Evolutionary conservation across 768 basidiomycete species (phyloP), one percentile per base, ranked within the genome.

Genomic region (Mycena olivaceomarginata): DNA sequence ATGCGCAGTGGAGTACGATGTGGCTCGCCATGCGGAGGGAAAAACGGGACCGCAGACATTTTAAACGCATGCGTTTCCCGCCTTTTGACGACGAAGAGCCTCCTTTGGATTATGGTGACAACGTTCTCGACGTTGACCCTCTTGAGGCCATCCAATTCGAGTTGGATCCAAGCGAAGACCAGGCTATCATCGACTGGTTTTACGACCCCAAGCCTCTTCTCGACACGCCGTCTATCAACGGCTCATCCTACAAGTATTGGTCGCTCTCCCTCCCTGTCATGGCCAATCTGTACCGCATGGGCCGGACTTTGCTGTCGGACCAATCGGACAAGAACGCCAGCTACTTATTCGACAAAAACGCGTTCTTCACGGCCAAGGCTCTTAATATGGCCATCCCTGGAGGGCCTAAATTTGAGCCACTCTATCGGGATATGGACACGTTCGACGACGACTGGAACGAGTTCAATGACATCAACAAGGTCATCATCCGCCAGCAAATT

Each of bases 361-460:
- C 96, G 0, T 99, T 99, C 89, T 99, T 99, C 87, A 97, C 98
- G 2, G 98, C 98, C 41, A 99, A 99, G 87, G 97, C 97, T 16
- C 90, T 98, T 79, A 98, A 98, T 86, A 94, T 98, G 92, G 97
- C 97, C 66, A 98, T 98, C 80, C 98, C 98, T 0, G 98, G 98
- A 73, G 98, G 98, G 64, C 98, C 98, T 2, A 98, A 99, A 85
- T 99, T 99, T 78, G 98, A 99, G 88, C 98, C 98, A 18, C 88
- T 99, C 39, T 97, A 97, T 85, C 92, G 98, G 65, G 98, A 99
- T 82, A 97, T 98, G 94, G 98, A 99, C 82, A 90, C 94, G 15
- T 99, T 97, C 80, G 98, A 99, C 82, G 98, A 99, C 84, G 98
- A 99, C 83, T 98, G 97, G 97, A 98, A 98, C 85, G 97, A 98